These are phyloP conservation scores for Russula sp. DNA, from an alignment of 768 basidiomycete genomes.

Conservation along the genomic window DNA sequence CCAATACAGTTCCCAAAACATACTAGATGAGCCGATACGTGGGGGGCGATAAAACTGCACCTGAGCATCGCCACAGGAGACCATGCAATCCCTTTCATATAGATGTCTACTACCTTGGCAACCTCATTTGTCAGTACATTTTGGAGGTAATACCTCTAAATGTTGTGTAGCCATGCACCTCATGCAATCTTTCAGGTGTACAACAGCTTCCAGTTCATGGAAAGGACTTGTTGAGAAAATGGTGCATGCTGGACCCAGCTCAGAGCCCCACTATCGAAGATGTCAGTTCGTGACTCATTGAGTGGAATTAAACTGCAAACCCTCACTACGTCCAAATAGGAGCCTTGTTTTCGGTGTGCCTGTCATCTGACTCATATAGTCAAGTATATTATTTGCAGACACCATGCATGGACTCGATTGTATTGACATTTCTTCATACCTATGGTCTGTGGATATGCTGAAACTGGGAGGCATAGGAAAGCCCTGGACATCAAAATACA, in stretches of 20 bases:
- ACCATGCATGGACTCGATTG: not conserved
- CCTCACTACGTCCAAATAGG: slow-evolving; percentile 21
- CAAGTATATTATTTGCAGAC: not conserved
- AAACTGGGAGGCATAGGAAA: not conserved
- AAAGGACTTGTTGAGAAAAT: slow-evolving; percentile 28
- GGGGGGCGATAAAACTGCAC: slow-evolving; percentile 37
- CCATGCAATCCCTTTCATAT: slow-evolving; percentile 30
- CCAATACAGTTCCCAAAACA: slow-evolving; percentile 25
- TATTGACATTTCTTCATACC: not conserved
- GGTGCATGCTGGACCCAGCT: slow-evolving; percentile 28
- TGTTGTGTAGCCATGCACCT: not conserved
- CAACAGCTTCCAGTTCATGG: slow-evolving; percentile 29
- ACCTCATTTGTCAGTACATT: slow-evolving; percentile 27
- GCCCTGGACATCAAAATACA: not conserved
- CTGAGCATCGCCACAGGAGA: slow-evolving; percentile 25
- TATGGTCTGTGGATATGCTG: not conserved
- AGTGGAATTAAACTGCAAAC: slow-evolving; percentile 28
- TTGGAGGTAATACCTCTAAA: slow-evolving; percentile 17
- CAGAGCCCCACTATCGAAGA: slow-evolving; percentile 29
- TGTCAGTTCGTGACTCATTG: slow-evolving; percentile 22
- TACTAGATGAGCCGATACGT: slow-evolving; percentile 26
- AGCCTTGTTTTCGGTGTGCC: not conserved
- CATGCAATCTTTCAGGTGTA: slow-evolving; percentile 20
- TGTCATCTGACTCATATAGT: not conserved
- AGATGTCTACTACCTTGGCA: slow-evolving; percentile 32